Percentiles rank a stretch among this genome's conserved stretches.
phyloP scores from a whole-genome alignment of 257 asterid genomes.

The Solanum paucissectum region DNA sequence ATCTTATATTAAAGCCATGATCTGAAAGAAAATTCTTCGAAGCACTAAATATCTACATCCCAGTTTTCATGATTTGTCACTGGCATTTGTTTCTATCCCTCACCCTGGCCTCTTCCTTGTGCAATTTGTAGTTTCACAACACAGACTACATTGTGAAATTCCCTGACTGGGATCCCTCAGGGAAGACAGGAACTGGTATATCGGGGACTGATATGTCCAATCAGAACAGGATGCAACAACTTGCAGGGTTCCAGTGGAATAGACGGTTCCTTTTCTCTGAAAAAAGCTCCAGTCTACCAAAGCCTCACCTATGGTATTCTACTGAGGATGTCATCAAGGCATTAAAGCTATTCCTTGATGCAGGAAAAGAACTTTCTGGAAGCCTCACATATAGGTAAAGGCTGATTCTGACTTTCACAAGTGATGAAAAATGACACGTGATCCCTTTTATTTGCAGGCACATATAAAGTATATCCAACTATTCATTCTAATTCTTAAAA shows the following conservation, averaged over 20 bases:
- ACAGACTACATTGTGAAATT: conserved; percentile 76
- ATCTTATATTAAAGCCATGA: neutral
- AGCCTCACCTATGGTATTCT: conserved; percentile 82
- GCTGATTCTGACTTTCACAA: neutral
- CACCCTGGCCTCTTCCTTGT: neutral
- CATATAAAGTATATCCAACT: neutral
- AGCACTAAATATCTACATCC: neutral
- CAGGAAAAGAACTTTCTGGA: conserved; percentile 69
- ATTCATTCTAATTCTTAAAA: neutral
- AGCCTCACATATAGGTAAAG: conserved; percentile 76
- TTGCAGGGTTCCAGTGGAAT: conserved; percentile 15
- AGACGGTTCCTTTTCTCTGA: conserved; percentile 59
- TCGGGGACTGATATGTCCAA: conserved; percentile 9
- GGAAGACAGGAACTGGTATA: conserved; percentile 9
- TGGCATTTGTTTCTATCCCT: neutral
- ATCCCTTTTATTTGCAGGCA: neutral
- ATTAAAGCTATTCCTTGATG: conserved; percentile 70
- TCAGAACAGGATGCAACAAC: conserved; percentile 23
- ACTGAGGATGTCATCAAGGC: conserved; percentile 51
- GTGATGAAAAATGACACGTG: neutral
- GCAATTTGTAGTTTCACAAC: conserved; percentile 67
- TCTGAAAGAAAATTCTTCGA: neutral
- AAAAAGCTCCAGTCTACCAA: conserved; percentile 39
- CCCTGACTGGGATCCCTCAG: conserved; percentile 87
- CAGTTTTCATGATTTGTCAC: neutral